Evolutionary conservation across 768 basidiomycete genomes (phyloP), one percentile per base, ranked within the genome.

Genomic region (Infundibulicybe gibba): DNA sequence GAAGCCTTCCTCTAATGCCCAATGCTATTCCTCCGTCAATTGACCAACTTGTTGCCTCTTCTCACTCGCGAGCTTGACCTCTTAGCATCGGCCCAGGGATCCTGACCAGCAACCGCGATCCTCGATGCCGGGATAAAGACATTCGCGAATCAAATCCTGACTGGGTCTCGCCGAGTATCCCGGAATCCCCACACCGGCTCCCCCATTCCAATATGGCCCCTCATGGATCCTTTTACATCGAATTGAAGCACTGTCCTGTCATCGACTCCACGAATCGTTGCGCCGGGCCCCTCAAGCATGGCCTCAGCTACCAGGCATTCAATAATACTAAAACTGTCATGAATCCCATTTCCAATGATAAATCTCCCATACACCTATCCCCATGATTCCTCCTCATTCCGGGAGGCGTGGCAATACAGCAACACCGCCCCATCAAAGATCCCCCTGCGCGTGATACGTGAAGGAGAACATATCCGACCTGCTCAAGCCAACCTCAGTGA

Each of bases 211-310:
- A 54, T 50, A 12, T 60, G 56, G 54, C 40, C 47, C n/a, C 53
- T 62, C 32, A 54, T 52, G 51, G 61, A 65, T 35, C 54, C 55
- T 2, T 21, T 58, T 21, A 56, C 58, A 2, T 49, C 52, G 3
- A 38, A 49, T 20, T 47, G 55, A 30, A 54, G 45, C 14, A 48
- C n/a, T n/a, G n/a, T n/a, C n/a, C 55, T 1, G 54, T 64, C 25
- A 41, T 55, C 30, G 63, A 64, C 41, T 40, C 57, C 4, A 59
- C 61, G 58, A 59, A 53, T 47, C 63, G 62, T 40, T 57, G 59
- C 39, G 59, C 62, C 21, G 61, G 60, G 3, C 33, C 57, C 9
- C 59, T 61, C 32, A 53, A 52, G 2, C 61, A 62, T 37, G 60
- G 59, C 38, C 40, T 51, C 5, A 40, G 40, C 5, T 44, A 52